Evolutionary conservation across 176 grass and related monocot species (phyloP).

Genomic region (Cenchrus americanus): DNA sequence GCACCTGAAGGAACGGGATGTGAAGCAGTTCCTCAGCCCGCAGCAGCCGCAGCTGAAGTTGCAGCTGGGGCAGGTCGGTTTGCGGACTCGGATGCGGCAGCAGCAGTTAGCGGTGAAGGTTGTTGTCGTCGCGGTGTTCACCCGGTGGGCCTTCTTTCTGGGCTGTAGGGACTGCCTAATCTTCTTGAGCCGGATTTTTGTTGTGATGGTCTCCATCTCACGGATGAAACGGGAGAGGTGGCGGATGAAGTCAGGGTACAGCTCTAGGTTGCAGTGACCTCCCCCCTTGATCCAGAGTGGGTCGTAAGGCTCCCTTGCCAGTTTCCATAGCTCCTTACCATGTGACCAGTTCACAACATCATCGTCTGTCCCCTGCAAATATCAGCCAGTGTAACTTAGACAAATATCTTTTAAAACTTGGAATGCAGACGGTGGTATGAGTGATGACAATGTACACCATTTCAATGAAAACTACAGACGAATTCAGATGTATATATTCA

Average conservation of each 20-base stretch:
- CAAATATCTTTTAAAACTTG: neutral
- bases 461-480: conserved; percentile 12
- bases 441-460: neutral
- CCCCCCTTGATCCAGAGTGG: conserved; percentile 99
- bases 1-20: conserved; percentile 30
- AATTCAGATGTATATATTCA: neutral
- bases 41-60: conserved; percentile 46
- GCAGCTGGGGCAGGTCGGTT: conserved; percentile 66
- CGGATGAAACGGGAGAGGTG: conserved; percentile 87
- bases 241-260: conserved; percentile 91
- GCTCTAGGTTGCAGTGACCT: conserved; percentile 97
- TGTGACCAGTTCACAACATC: conserved; percentile 95
- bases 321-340: conserved; percentile 86
- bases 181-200: conserved; percentile 75
- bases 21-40: conserved; percentile 33
- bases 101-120: conserved; percentile 90
- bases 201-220: conserved; percentile 85
- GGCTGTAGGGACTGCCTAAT: conserved; percentile 69
- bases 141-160: conserved; percentile 32
- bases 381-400: conserved; percentile 4
- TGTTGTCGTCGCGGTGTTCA: conserved; percentile 55
- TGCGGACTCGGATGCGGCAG: conserved; percentile 69
- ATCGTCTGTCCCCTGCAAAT: conserved; percentile 88
- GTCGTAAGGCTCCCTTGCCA: conserved; percentile 89
- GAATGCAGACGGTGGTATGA: neutral